phyloP scores from a whole-genome alignment of 225 moss, liverwort and hornwort species.

The Pseudisothecium myosuroides region DNA sequence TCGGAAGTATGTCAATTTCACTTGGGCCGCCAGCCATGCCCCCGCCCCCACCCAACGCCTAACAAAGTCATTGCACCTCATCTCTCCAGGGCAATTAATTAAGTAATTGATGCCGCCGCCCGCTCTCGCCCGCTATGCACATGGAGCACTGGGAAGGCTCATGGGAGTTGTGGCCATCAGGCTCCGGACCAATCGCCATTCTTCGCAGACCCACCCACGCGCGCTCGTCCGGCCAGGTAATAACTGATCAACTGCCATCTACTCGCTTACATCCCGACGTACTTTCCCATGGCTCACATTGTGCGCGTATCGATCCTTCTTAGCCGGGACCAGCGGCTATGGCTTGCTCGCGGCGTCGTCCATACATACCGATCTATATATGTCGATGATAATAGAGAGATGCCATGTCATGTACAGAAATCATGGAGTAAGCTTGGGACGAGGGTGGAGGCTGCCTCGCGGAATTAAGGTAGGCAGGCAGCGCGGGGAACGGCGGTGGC shows the following conservation, averaged over 20 bases:
- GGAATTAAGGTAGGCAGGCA: not conserved
- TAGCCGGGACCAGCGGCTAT: not conserved
- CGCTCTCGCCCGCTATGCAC: not conserved
- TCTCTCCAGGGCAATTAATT: not conserved
- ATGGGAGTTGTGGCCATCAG: not conserved
- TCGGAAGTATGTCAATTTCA: not conserved
- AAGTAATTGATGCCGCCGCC: not conserved
- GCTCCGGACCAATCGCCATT: not conserved
- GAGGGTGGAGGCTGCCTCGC: not conserved
- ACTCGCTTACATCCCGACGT: not conserved
- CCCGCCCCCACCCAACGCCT: not conserved
- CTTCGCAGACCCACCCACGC: not conserved
- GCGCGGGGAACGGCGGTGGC: slow-evolving; percentile 10
- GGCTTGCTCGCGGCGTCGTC: not conserved
- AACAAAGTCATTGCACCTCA: slow-evolving; percentile 7
- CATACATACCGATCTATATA: not conserved
- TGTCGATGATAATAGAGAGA: not conserved
- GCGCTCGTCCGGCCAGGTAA: not conserved
- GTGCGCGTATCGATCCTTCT: not conserved
- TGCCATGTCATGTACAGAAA: not conserved
- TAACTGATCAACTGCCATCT: slow-evolving; percentile 1
- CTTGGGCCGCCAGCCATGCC: not conserved
- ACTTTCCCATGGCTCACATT: slow-evolving; percentile 1
- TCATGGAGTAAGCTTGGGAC: not conserved
- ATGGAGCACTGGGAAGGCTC: not conserved